phyloP scores from a whole-genome alignment of 768 basidiomycete genomes.

The Pholiota microspora region DNA sequence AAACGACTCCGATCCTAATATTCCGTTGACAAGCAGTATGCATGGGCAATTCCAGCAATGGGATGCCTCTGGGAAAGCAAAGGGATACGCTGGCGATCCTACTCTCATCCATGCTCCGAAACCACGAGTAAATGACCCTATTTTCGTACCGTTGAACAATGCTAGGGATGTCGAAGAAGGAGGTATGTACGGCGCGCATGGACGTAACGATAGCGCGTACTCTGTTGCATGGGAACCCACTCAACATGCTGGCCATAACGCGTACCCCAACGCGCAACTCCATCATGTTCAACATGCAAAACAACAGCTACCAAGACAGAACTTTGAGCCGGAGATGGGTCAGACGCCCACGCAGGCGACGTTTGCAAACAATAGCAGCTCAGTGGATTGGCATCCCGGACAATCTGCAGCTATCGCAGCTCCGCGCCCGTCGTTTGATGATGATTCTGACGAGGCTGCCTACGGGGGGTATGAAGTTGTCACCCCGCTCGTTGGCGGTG shows the following conservation, averaged over 20 bases:
- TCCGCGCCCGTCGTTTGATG: conserved; percentile 10
- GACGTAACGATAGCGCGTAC: conserved; percentile 26
- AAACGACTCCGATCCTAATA: conserved; percentile 29
- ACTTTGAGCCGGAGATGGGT: conserved; percentile 6
- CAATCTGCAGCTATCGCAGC: neutral
- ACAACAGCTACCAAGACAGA: neutral
- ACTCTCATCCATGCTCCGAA: conserved; percentile 47
- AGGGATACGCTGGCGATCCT: conserved; percentile 45
- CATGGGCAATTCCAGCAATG: conserved; percentile 42
- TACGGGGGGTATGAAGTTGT: conserved; percentile 6
- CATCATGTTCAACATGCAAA: neutral
- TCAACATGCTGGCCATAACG: neutral
- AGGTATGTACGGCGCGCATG: conserved; percentile 2
- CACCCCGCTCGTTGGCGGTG: conserved; percentile 4
- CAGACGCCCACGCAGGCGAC: conserved; percentile 21
- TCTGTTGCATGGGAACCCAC: conserved; percentile 30
- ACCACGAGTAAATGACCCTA: conserved; percentile 28
- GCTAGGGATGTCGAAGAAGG: conserved; percentile 18
- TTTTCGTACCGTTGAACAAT: conserved; percentile 5
- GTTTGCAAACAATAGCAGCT: conserved; percentile 9
- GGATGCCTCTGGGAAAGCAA: conserved; percentile 47
- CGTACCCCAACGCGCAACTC: conserved; percentile 3
- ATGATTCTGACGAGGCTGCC: conserved; percentile 18
- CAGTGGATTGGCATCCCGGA: neutral
- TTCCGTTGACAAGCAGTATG: conserved; percentile 29